These are phyloP conservation scores for Ophiostoma sp. DNA, from an alignment of 2,329 filamentous ascomycete species.

Conservation along the genomic window DNA sequence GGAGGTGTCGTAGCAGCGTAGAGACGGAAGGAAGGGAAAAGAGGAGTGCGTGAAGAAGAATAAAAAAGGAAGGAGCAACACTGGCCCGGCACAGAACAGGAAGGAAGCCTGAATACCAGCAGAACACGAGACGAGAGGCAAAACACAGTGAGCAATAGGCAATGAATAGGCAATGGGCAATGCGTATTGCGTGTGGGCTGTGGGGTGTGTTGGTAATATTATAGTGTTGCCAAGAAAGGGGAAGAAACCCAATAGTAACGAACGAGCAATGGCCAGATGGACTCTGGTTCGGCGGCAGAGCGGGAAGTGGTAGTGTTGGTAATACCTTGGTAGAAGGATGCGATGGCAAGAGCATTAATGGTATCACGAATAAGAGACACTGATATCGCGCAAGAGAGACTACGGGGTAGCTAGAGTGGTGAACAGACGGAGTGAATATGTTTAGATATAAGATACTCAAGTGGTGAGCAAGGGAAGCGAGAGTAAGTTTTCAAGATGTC, in stretches of 20 bases:
- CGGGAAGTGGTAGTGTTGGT: not conserved
- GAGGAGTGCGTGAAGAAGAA: not conserved
- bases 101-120: conserved; percentile 6
- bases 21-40: not conserved
- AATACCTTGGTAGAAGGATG: not conserved
- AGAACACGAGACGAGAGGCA: conserved; percentile 21
- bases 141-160: not conserved
- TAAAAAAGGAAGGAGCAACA: conserved; percentile 14
- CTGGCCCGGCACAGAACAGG: conserved; percentile 1
- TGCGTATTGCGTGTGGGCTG: conserved; percentile 3
- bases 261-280: not conserved
- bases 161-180: not conserved
- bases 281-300: not conserved
- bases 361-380: not conserved
- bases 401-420: too few relatives aligned
- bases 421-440: not conserved
- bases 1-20: not conserved
- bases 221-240: conserved; percentile 17
- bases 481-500: not conserved
- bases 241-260: conserved; percentile 15
- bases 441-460: too few relatives aligned
- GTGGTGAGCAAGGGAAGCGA: not conserved
- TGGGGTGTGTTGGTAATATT: not conserved
- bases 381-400: too few relatives aligned
- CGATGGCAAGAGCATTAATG: not conserved